Percentiles rank a stretch among this genome's conserved stretches.
Conservation (phyloP, 2,329 filamentous ascomycete genomes). For the Cladosporium sp. region DNA sequence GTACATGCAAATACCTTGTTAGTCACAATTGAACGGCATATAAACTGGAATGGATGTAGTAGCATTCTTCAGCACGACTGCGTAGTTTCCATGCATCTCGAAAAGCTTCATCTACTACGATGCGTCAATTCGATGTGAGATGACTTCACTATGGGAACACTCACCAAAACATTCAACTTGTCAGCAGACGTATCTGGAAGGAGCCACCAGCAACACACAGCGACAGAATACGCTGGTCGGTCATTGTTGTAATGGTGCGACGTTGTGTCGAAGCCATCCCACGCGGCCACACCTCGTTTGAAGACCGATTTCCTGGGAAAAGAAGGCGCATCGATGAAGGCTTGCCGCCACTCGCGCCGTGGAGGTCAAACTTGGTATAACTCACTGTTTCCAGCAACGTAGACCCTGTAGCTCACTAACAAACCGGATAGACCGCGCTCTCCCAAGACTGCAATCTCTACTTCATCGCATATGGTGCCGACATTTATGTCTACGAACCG, state of each 20-base stretch:
- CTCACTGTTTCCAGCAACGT: too few species aligned
- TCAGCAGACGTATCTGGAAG: too few species aligned
- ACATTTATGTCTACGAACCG: slow-evolving; percentile 41
- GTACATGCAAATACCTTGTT: too few species aligned
- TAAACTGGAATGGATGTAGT: background rate
- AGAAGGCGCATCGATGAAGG: slow-evolving; percentile 17
- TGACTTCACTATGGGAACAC: background rate
- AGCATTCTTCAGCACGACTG: too few species aligned
- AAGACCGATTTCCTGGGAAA: slow-evolving; percentile 25
- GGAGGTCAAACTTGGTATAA: slow-evolving; percentile 8
- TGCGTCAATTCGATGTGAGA: background rate
- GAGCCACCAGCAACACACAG: too few species aligned
- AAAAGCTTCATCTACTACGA: too few species aligned
- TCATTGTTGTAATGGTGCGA: slow-evolving; percentile 6
- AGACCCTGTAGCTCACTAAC: too few species aligned
- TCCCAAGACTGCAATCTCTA: slow-evolving; percentile 45
- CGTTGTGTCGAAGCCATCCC: slow-evolving; percentile 9
- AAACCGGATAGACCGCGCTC: slow-evolving; percentile 35
- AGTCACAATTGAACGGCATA: background rate
- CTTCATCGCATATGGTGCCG: slow-evolving; percentile 40
- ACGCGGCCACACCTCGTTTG: slow-evolving; percentile 19
- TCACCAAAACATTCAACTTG: background rate
- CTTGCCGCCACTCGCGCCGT: slow-evolving; percentile 8
- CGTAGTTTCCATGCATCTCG: too few species aligned
- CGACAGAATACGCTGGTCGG: too few species aligned